phyloP scores from a whole-genome alignment of 768 basidiomycete species.

The Mycena olivaceomarginata region DNA sequence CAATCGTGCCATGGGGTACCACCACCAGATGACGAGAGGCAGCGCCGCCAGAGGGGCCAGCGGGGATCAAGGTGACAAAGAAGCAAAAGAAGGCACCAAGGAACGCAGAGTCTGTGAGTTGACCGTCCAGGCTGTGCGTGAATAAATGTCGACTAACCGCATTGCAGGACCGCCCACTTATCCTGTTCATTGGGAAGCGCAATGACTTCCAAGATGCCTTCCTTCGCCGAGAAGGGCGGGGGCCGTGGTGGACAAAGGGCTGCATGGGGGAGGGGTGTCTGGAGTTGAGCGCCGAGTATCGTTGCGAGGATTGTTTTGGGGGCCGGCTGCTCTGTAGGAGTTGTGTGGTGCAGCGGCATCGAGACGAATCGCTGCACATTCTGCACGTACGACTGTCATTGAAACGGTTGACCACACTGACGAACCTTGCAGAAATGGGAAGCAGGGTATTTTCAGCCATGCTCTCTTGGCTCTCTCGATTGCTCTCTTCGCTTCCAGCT shows the following conservation, averaged over 20 bases:
- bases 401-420: not conserved
- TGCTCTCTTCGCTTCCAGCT: slow-evolving; percentile 42
- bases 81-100: not conserved
- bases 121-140: too few species aligned
- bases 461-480: not conserved
- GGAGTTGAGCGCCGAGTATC: slow-evolving; percentile 2
- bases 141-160: not conserved
- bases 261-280: slow-evolving; percentile 16
- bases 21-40: not conserved
- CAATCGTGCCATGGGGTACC: slow-evolving; percentile 4
- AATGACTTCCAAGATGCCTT: slow-evolving; percentile 40
- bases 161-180: slow-evolving; percentile 14
- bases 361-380: slow-evolving; percentile 40
- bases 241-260: slow-evolving; percentile 36
- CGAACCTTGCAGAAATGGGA: slow-evolving; percentile 43
- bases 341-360: slow-evolving; percentile 43
- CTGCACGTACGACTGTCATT: slow-evolving; percentile 36
- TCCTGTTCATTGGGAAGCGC: not conserved
- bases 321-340: slow-evolving; percentile 29
- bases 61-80: slow-evolving; percentile 1
- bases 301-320: slow-evolving; percentile 43
- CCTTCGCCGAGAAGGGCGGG: slow-evolving; percentile 42
- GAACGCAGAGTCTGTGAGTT: slow-evolving; percentile 10
- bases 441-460: slow-evolving; percentile 35
- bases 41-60: not conserved